Conservation (phyloP, 139 green algal genomes). For the Chlorella sp. region DNA sequence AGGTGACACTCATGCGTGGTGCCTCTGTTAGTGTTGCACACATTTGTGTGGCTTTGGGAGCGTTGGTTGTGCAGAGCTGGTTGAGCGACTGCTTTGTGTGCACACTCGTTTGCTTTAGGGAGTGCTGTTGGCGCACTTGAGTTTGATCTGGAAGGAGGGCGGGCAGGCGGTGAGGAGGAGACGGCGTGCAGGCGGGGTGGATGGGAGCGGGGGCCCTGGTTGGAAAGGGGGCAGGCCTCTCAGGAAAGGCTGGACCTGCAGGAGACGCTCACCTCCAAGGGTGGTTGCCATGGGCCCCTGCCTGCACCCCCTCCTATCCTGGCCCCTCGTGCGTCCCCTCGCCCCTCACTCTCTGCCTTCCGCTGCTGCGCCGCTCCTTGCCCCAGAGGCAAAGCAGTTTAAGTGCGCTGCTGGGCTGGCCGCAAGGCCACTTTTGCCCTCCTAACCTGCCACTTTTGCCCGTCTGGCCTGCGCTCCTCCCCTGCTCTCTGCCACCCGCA, state of each 20-base stretch:
- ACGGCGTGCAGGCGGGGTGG: too few relatives aligned
- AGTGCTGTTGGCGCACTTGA: too few relatives aligned
- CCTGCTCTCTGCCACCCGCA: background rate
- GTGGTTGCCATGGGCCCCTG: background rate
- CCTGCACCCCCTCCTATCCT: background rate
- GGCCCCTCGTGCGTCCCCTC: background rate
- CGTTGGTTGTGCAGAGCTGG: too few relatives aligned
- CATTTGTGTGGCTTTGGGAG: too few relatives aligned
- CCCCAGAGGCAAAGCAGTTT: constrained; percentile 83
- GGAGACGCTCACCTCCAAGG: too few relatives aligned
- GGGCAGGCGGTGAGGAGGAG: too few relatives aligned
- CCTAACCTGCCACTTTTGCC: constrained; percentile 86
- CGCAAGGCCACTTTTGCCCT: constrained; percentile 92
- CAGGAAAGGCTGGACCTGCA: background rate
- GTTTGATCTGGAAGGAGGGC: too few relatives aligned
- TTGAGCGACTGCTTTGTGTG: too few relatives aligned
- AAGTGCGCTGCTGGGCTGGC: constrained; percentile 85
- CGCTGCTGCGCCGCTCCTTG: too few relatives aligned
- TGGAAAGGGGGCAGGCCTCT: background rate
- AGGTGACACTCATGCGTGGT: constrained; percentile 35
- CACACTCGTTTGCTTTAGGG: too few relatives aligned
- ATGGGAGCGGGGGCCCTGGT: too few relatives aligned
- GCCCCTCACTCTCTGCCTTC: background rate
- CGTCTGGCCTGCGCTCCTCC: constrained; percentile 57
- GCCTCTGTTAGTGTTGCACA: too few relatives aligned